Conservation (phyloP, 768 basidiomycete genomes). For the Leucosporidium creatinivorum region DNA sequence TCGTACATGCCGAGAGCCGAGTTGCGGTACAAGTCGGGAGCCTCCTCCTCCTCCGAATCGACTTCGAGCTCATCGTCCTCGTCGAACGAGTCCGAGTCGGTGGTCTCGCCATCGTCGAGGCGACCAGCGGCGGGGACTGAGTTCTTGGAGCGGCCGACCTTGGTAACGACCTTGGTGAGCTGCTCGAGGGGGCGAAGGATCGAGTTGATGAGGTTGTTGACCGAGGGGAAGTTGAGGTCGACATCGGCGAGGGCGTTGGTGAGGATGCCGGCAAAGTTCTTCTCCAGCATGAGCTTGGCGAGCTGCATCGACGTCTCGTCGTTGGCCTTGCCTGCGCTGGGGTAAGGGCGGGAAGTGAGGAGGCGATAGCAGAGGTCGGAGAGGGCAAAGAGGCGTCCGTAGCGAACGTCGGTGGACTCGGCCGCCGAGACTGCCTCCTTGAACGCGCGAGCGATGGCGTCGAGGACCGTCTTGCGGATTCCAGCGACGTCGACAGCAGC, state of each 20-base stretch:
- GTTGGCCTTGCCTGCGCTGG: slow-evolving; percentile 46
- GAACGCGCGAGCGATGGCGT: slow-evolving; percentile 75
- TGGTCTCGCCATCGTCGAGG: slow-evolving; percentile 36
- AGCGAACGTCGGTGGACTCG: slow-evolving; percentile 58
- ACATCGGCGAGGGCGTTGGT: slow-evolving; percentile 84
- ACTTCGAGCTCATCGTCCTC: slow-evolving; percentile 55
- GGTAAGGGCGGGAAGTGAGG: slow-evolving; percentile 61
- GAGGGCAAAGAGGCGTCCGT: slow-evolving; percentile 78
- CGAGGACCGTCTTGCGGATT: slow-evolving; percentile 88
- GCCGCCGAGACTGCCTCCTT: slow-evolving; percentile 61
- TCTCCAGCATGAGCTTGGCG: slow-evolving; percentile 97
- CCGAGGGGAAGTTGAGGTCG: slow-evolving; percentile 90
- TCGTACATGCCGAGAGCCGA: slow-evolving; percentile 83
- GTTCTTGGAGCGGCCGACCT: slow-evolving; percentile 68
- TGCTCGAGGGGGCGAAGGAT: slow-evolving; percentile 82
- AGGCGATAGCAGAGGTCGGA: slow-evolving; percentile 81
- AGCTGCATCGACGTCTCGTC: slow-evolving; percentile 77
- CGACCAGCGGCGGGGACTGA: slow-evolving; percentile 29
- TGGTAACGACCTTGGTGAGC: slow-evolving; percentile 92
- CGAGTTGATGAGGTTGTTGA: slow-evolving; percentile 74
- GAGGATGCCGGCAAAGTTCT: slow-evolving; percentile 82
- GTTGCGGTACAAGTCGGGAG: slow-evolving; percentile 89
- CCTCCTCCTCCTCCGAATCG: slow-evolving; percentile 61
- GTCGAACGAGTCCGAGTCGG: slow-evolving; percentile 50
- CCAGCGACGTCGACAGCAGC: slow-evolving; percentile 58